Percentiles rank a stretch among this genome's conserved stretches.
Conservation (phyloP, 768 basidiomycete genomes). For the Tylopilus intermedius region DNA sequence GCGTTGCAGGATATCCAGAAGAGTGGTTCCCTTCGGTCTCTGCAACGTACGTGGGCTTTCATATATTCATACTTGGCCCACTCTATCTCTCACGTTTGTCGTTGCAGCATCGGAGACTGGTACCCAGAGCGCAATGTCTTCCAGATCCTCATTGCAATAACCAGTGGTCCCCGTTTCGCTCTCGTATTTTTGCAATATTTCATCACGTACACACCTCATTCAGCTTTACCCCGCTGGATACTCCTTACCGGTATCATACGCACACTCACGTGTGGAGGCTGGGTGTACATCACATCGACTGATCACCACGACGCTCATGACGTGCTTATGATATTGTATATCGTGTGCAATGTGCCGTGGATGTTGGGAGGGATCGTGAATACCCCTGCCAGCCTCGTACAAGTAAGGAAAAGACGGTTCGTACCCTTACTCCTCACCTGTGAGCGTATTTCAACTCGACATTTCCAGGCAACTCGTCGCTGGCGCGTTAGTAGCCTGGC, state of each 20-base stretch:
- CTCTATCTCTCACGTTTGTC: slow-evolving; percentile 1
- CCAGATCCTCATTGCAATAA: slow-evolving; percentile 83
- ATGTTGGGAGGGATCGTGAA: slow-evolving; percentile 68
- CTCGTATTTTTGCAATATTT: slow-evolving; percentile 62
- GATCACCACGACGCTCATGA: slow-evolving; percentile 86
- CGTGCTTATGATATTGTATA: slow-evolving; percentile 82
- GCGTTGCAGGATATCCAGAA: slow-evolving; percentile 72
- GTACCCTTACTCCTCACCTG: slow-evolving; percentile 4
- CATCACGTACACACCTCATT: slow-evolving; percentile 41
- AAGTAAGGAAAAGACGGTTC: slow-evolving; percentile 52
- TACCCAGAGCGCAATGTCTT: slow-evolving; percentile 82
- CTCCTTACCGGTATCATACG: slow-evolving; percentile 61
- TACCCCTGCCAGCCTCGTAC: slow-evolving; percentile 40
- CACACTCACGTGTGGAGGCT: slow-evolving; percentile 82
- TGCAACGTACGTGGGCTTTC: slow-evolving; percentile 52
- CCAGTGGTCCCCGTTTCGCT: slow-evolving; percentile 76
- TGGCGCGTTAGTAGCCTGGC: slow-evolving; percentile 33
- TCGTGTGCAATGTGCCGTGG: slow-evolving; percentile 83
- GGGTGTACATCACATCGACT: slow-evolving; percentile 85
- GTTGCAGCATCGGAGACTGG: slow-evolving; percentile 82
- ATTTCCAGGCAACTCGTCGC: slow-evolving; percentile 48
- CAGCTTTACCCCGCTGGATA: slow-evolving; percentile 47
- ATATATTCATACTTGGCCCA: neutral
- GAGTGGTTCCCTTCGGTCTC: slow-evolving; percentile 93
- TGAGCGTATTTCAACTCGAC: neutral